phyloP scores from a whole-genome alignment of 2,329 filamentous ascomycete species.

The Mariannaea sp. region DNA sequence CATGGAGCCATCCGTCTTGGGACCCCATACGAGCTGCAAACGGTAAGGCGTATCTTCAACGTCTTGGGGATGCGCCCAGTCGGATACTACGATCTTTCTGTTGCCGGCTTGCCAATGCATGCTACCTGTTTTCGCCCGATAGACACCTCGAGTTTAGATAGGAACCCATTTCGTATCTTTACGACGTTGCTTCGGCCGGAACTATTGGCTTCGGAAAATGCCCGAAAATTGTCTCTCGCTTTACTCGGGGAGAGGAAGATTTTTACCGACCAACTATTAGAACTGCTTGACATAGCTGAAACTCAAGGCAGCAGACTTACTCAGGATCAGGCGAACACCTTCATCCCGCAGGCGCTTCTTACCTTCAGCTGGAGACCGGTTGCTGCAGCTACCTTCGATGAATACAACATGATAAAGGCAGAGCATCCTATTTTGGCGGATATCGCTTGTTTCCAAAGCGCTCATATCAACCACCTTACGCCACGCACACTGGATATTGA shows the following conservation, averaged over 20 bases:
- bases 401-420: conserved; percentile 48
- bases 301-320: conserved; percentile 36
- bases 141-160: conserved; percentile 39
- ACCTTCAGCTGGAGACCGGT: conserved; percentile 54
- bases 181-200: conserved; percentile 47
- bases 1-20: conserved; percentile 58
- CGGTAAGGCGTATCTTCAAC: conserved; percentile 50
- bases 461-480: conserved; percentile 60
- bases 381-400: conserved; percentile 46
- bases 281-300: conserved; percentile 45
- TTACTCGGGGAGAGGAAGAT: conserved; percentile 46
- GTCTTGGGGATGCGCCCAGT: conserved; percentile 55
- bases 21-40: conserved; percentile 49
- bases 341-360: conserved; percentile 50
- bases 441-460: conserved; percentile 47
- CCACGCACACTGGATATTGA: conserved; percentile 56
- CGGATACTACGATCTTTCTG: conserved; percentile 56
- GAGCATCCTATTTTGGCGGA: conserved; percentile 56
- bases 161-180: conserved; percentile 46
- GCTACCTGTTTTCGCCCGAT: conserved; percentile 56
- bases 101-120: conserved; percentile 55
- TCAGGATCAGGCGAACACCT: conserved; percentile 39
- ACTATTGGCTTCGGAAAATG: conserved; percentile 43
- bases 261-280: conserved; percentile 46
- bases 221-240: conserved; percentile 41